Percentiles rank a stretch among this genome's conserved stretches.
Evolutionary conservation across 192 early-diverging fungal genomes (phyloP).

Genomic region (Gonapodya sp.): DNA sequence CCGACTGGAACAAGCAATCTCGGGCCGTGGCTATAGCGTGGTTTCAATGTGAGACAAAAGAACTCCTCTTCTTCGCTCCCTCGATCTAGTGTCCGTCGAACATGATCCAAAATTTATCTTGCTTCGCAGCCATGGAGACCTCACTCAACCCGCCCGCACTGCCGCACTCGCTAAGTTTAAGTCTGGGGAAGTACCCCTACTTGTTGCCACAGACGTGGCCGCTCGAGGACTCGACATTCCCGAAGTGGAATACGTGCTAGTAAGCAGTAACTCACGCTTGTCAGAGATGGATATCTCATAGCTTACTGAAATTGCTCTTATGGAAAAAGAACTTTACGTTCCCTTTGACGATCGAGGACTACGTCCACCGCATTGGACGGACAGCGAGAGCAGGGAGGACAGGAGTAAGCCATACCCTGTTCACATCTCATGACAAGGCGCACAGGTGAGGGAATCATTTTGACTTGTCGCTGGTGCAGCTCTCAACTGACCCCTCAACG

Average conservation of each 20-base stretch:
- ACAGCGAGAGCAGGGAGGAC: conserved; percentile 89
- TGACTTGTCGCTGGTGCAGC: conserved; percentile 12
- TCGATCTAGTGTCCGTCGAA: neutral
- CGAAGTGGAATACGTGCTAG: conserved; percentile 86
- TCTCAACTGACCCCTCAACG: no score
- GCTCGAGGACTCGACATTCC: conserved; percentile 52
- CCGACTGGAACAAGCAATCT: conserved; percentile 63
- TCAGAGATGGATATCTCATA: no score
- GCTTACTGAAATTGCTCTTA: no score
- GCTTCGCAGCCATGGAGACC: conserved; percentile 76
- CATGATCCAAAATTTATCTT: no score
- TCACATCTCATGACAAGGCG: conserved; percentile 80
- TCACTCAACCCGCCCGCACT: conserved; percentile 72
- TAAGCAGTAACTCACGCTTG: neutral
- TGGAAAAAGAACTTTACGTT: conserved; percentile 85
- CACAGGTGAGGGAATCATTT: conserved; percentile 26
- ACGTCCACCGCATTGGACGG: conserved; percentile 87
- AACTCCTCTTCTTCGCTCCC: neutral
- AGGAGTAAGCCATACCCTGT: conserved; percentile 87
- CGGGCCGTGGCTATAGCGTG: conserved; percentile 67
- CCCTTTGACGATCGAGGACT: conserved; percentile 94
- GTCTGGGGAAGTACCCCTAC: conserved; percentile 64
- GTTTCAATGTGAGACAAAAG: conserved; percentile 16
- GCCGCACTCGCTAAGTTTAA: conserved; percentile 73
- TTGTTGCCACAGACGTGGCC: conserved; percentile 92